Percentiles rank a stretch among this genome's conserved stretches.
Conservation (phyloP, 345 rosid species). For the Salix purpurea region DNA sequence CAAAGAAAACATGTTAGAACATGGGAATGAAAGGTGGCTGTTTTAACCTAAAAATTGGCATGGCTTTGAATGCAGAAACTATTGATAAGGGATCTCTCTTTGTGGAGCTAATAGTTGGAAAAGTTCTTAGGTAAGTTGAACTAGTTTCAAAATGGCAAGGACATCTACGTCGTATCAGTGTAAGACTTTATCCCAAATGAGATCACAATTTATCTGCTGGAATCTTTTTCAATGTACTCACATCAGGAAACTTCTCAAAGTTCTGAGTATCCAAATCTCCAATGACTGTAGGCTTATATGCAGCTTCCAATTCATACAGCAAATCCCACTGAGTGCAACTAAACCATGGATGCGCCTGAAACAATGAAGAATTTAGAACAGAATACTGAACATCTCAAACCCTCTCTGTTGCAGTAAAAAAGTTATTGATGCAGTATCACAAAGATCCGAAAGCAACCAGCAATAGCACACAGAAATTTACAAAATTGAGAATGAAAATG, state of each 20-base stretch:
- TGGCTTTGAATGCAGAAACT: not conserved
- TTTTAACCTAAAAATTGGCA: not conserved
- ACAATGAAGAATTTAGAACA: slow-evolving; percentile 16
- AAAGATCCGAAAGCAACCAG: not conserved
- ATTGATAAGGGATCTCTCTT: not conserved
- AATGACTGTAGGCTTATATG: slow-evolving; percentile 68
- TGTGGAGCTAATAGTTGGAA: not conserved
- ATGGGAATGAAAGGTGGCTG: not conserved
- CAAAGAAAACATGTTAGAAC: not conserved
- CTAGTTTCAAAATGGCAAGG: not conserved
- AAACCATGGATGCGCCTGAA: slow-evolving; percentile 87
- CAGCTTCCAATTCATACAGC: slow-evolving; percentile 86
- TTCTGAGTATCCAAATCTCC: slow-evolving; percentile 97
- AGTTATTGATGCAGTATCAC: not conserved
- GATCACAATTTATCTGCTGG: not conserved
- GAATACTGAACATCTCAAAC: slow-evolving; percentile 13
- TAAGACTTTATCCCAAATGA: not conserved
- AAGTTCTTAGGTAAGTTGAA: not conserved
- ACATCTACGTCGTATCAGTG: not conserved
- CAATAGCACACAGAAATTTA: not conserved
- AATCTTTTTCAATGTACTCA: slow-evolving; percentile 37
- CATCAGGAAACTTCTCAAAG: slow-evolving; percentile 96
- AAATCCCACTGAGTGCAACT: slow-evolving; percentile 70
- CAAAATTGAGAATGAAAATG: not conserved
- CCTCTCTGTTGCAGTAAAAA: not conserved